These are phyloP conservation scores for Xylaria flabelliformis DNA, from an alignment of 495 filamentous ascomycete genomes.

Conservation along the genomic window DNA sequence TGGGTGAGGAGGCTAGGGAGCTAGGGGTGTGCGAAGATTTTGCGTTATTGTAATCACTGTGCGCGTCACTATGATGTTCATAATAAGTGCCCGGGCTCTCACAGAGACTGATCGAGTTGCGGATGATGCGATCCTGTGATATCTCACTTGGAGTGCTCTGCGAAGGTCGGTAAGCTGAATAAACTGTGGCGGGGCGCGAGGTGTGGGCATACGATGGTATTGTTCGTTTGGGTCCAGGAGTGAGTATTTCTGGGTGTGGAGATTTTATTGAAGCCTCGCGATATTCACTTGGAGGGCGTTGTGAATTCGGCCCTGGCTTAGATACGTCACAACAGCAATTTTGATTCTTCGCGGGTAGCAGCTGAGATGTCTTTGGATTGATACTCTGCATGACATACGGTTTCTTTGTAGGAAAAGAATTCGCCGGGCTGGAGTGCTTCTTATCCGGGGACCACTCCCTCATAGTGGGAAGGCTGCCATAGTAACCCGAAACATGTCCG, in stretches of 20 bases:
- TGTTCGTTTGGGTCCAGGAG: not conserved
- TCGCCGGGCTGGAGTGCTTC: not conserved
- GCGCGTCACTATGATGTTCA: not conserved
- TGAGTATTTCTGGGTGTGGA: not conserved
- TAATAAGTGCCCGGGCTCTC: not conserved
- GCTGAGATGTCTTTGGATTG: not conserved
- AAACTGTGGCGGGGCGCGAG: not conserved
- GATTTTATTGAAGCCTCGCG: not conserved
- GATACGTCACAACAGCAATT: not conserved
- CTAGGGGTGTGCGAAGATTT: not conserved
- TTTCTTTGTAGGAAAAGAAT: not conserved
- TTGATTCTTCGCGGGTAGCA: slow-evolving; percentile 6
- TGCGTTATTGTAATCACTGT: not conserved
- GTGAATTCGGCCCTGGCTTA: not conserved
- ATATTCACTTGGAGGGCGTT: not conserved
- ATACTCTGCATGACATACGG: not conserved
- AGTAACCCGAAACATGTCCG: slow-evolving; percentile 21
- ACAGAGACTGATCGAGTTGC: not conserved
- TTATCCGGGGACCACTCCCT: not conserved
- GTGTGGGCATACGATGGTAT: slow-evolving; percentile 22
- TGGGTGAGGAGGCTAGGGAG: not conserved
- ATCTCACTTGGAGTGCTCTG: no score
- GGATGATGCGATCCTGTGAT: no score
- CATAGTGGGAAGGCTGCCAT: slow-evolving; percentile 9
- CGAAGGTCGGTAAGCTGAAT: slow-evolving; percentile 7